phyloP scores from a whole-genome alignment of 768 basidiomycete species.

The Naganishia vishniacii region DNA sequence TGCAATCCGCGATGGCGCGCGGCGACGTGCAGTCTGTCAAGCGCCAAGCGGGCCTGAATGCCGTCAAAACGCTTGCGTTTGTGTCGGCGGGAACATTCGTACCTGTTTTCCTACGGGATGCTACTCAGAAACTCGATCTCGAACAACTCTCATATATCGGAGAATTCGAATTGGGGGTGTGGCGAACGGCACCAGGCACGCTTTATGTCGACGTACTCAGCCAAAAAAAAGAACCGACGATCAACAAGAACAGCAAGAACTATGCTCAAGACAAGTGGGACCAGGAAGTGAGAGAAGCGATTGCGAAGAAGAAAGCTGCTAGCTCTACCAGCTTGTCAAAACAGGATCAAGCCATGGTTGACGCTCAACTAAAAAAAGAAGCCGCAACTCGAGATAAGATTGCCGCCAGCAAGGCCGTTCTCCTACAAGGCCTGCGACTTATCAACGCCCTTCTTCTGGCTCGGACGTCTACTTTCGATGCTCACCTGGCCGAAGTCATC shows the following conservation, averaged over 20 bases:
- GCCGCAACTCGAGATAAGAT: constrained; percentile 62
- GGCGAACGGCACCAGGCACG: constrained; percentile 76
- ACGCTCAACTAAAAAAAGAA: constrained; percentile 78
- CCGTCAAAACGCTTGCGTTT: constrained; percentile 71
- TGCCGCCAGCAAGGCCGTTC: constrained; percentile 53
- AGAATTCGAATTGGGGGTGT: constrained; percentile 71
- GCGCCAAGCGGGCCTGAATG: constrained; percentile 61
- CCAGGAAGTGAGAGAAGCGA: constrained; percentile 75
- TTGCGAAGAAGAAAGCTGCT: constrained; percentile 72
- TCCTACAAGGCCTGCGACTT: constrained; percentile 67
- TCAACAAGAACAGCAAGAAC: constrained; percentile 70
- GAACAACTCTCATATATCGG: constrained; percentile 60
- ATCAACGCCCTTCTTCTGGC: constrained; percentile 60
- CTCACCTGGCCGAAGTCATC: constrained; percentile 59
- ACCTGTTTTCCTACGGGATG: constrained; percentile 64
- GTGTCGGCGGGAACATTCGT: constrained; percentile 67
- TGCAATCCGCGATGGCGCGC: background rate
- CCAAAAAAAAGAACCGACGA: constrained; percentile 54
- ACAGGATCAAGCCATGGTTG: constrained; percentile 74
- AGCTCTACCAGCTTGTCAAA: constrained; percentile 61
- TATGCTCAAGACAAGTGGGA: constrained; percentile 93
- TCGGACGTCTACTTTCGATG: constrained; percentile 55
- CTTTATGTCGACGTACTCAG: constrained; percentile 69
- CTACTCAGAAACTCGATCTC: constrained; percentile 63
- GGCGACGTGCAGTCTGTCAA: background rate